Base-by-base conservation (phyloP, 1,284 basidiomycete genomes). In the Naganishia albida region DNA sequence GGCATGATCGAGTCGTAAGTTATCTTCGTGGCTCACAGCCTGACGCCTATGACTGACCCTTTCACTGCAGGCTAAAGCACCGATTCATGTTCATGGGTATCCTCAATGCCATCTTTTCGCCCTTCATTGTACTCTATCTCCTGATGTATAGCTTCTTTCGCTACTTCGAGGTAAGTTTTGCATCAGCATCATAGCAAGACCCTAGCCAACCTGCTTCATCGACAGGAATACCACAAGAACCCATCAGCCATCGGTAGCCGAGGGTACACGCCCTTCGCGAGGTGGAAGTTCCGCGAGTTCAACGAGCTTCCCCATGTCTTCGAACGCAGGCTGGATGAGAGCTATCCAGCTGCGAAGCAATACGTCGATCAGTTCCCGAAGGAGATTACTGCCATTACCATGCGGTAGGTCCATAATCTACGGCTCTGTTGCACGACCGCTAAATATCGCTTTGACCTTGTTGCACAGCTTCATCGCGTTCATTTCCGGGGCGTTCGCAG, bases 281-380 rank as follows among this genome's bases (percentile, higher is more conserved):
- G 91, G 70, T 99, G 96, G 96, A 98, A 97, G 76, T 99, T 99
- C 74, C 85, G 96, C 67, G 96, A 99, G 77, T 99, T 97, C 82
- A 99, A 99, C 77, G 95, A 99, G 76, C 83, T 99, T 4, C 91
- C 93, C 0, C 95, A 99, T 77, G 82, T 95, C 39, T 99, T 99
- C 76, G 84, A 87, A 44, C 83, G 91, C 49, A 83, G 95, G 60
- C 83, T 97, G 57, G 87, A 93, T 70, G 87, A 90, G 71, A 93
- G 90, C 67, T 93, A 95, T 71, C 91, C 90, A 0, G 81, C 87
- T 12, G 91, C 96, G 16, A 93, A 89, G 76, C 89, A 92, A 83
- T 99, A 98, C 77, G 93, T 97, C 68, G 92, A 92, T 28, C 95
- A 98, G 75, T 99, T 96, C 75, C 95, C 95, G 0, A 98, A 98